These are phyloP conservation scores for Gossypium mustelinum DNA, from an alignment of 345 rosid species.

Conservation along the genomic window DNA sequence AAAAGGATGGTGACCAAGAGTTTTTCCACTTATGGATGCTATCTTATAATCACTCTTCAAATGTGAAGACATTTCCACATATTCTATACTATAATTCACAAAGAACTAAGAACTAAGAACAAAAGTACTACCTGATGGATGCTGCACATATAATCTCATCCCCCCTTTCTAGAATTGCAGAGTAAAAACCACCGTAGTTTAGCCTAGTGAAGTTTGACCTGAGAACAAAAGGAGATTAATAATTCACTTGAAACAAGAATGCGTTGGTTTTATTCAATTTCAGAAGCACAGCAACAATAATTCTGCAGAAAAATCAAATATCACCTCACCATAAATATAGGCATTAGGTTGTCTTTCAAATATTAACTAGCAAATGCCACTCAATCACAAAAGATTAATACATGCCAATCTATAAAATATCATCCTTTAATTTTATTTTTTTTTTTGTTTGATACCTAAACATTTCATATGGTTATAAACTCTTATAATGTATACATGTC, in stretches of 20 bases:
- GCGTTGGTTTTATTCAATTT: conserved; percentile 2
- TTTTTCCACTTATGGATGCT: neutral
- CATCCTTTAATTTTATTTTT: neutral
- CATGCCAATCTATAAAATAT: neutral
- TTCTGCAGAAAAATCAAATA: neutral
- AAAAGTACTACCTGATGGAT: conserved; percentile 63
- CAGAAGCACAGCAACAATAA: neutral
- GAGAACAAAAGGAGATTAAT: conserved; percentile 16
- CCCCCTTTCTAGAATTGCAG: conserved; percentile 76
- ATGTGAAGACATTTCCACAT: neutral
- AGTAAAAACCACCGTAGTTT: conserved; percentile 65
- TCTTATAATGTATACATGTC: neutral
- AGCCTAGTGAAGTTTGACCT: conserved; percentile 89
- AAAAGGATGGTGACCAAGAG: neutral
- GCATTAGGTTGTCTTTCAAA: neutral
- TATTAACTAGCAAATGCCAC: neutral
- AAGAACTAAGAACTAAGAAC: neutral
- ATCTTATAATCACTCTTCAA: neutral
- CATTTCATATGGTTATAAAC: neutral
- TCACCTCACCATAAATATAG: neutral
- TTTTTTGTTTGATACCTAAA: too few relatives aligned
- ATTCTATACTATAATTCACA: neutral
- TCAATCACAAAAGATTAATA: neutral
- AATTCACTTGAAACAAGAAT: conserved; percentile 6
- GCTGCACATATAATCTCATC: conserved; percentile 86